Conservation (phyloP, 208 protist genomes). For the Leishmania guyanensis region DNA sequence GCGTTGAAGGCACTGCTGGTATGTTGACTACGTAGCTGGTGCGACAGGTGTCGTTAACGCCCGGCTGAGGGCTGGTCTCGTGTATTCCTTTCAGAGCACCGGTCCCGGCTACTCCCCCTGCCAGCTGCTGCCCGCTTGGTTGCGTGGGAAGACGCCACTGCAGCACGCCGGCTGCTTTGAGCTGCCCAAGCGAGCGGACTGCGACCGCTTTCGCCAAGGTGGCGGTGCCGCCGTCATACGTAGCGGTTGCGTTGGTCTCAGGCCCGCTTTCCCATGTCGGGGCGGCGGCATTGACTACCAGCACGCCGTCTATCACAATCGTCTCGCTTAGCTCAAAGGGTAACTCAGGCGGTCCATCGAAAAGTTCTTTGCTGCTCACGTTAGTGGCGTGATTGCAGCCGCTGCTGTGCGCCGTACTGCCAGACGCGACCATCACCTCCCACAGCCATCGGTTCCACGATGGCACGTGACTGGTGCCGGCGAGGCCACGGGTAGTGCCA, state of each 20-base stretch:
- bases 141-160: constrained; percentile 15
- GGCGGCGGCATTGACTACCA: constrained; percentile 11
- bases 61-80: not conserved
- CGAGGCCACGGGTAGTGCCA: constrained; percentile 15
- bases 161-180: constrained; percentile 25
- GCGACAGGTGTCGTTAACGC: not conserved
- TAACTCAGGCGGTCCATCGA: not conserved
- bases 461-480: constrained; percentile 47
- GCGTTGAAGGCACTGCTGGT: not conserved
- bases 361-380: constrained; percentile 24
- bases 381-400: not conserved
- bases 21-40: not conserved
- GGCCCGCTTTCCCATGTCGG: not conserved
- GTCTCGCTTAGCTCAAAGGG: constrained; percentile 25
- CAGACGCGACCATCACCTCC: constrained; percentile 7
- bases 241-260: not conserved
- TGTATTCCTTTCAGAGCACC: not conserved
- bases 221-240: not conserved
- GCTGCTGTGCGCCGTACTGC: constrained; percentile 1
- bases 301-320: constrained; percentile 16
- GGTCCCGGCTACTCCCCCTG: not conserved
- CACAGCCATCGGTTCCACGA: constrained; percentile 48
- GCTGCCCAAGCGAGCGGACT: constrained; percentile 24
- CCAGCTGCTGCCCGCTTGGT: not conserved
- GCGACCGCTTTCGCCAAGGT: not conserved